Conservation (phyloP, 2,329 filamentous ascomycete genomes). For the Niveomyces coronatus region DNA sequence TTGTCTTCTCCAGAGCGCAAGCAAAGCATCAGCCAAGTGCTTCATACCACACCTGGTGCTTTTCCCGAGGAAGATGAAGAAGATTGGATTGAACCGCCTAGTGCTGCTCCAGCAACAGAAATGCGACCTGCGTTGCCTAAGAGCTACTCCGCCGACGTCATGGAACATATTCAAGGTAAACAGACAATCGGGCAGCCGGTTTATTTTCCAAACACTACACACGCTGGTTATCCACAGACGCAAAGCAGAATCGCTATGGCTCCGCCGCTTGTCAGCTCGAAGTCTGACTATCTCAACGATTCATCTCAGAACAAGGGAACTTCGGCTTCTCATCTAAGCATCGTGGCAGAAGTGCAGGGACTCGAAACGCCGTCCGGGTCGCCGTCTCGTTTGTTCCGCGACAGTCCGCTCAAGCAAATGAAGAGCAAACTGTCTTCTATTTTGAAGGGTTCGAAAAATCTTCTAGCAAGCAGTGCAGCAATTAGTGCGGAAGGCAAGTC, state of each 20-base stretch:
- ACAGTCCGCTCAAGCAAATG: slow-evolving; percentile 80
- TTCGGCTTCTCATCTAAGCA: slow-evolving; percentile 43
- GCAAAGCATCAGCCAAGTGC: slow-evolving; percentile 16
- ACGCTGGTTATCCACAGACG: slow-evolving; percentile 7
- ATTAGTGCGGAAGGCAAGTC: slow-evolving; percentile 53
- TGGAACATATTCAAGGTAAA: slow-evolving; percentile 45
- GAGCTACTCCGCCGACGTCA: slow-evolving; percentile 50
- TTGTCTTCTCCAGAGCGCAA: slow-evolving; percentile 20
- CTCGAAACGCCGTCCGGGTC: slow-evolving; percentile 45
- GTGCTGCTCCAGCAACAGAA: slow-evolving; percentile 18
- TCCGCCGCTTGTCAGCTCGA: slow-evolving; percentile 34
- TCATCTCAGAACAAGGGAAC: slow-evolving; percentile 45
- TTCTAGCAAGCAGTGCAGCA: slow-evolving; percentile 68
- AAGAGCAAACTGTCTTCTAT: slow-evolving; percentile 91
- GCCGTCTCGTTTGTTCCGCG: slow-evolving; percentile 45
- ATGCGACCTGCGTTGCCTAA: slow-evolving; percentile 45
- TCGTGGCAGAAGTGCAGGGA: slow-evolving; percentile 33
- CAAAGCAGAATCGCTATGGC: slow-evolving; percentile 55
- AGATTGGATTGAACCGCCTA: slow-evolving; percentile 52
- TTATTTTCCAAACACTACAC: not conserved
- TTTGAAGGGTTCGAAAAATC: slow-evolving; percentile 73
- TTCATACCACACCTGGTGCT: slow-evolving; percentile 42
- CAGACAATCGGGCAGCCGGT: slow-evolving; percentile 35
- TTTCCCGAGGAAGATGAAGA: slow-evolving; percentile 50
- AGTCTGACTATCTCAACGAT: slow-evolving; percentile 13